These are phyloP conservation scores for Ramaria rubella DNA, from an alignment of 768 basidiomycete genomes.

Conservation along the genomic window DNA sequence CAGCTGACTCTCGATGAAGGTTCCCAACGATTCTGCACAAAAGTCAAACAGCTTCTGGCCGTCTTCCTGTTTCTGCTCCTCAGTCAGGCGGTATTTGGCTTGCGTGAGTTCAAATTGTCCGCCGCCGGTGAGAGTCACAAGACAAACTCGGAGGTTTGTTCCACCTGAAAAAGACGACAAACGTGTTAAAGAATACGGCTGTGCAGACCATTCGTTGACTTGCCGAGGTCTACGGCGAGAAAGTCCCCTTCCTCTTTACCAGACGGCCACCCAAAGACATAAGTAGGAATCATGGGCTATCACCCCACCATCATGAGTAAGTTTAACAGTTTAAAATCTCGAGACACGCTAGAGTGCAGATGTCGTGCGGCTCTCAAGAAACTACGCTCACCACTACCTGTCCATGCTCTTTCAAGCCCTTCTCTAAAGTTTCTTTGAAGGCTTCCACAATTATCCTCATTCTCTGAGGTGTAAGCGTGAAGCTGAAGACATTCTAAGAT, in stretches of 20 bases:
- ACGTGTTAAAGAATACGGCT: conserved; percentile 2
- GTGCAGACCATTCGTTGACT: conserved; percentile 22
- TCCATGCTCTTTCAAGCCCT: conserved; percentile 72
- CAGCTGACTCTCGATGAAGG: conserved; percentile 75
- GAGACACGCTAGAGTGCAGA: background rate
- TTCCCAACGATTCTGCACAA: conserved; percentile 88
- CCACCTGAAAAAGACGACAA: conserved; percentile 49
- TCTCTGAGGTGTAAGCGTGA: conserved; percentile 80
- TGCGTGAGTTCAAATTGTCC: conserved; percentile 98
- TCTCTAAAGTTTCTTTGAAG: conserved; percentile 86
- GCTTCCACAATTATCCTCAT: conserved; percentile 98
- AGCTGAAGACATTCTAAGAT: conserved; percentile 35
- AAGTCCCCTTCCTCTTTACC: conserved; percentile 85
- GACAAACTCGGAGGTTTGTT: conserved; percentile 97
- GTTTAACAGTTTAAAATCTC: background rate
- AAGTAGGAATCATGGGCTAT: conserved; percentile 95
- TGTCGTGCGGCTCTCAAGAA: conserved; percentile 3
- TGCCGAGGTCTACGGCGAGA: conserved; percentile 85
- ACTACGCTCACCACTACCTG: conserved; percentile 76
- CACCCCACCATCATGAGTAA: conserved; percentile 14
- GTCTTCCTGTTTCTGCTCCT: conserved; percentile 98
- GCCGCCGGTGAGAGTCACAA: conserved; percentile 83
- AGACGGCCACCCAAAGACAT: conserved; percentile 91
- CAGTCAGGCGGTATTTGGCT: conserved; percentile 92
- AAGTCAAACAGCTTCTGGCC: conserved; percentile 95